Conservation (phyloP, 169 alveolate species). For the Amoebophrya sp. region DNA sequence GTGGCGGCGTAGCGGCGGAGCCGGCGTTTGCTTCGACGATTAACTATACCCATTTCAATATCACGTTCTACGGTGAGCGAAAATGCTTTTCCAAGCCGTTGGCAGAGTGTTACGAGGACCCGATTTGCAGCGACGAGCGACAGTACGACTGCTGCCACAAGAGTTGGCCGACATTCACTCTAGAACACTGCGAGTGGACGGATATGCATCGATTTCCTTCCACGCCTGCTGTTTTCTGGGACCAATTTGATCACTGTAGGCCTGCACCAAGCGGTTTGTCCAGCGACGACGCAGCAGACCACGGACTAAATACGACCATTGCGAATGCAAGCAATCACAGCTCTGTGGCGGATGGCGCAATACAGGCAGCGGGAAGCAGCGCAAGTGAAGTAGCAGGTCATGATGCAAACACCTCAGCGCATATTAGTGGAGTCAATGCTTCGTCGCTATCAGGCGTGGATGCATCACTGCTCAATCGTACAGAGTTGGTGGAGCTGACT, state of each 20-base stretch:
- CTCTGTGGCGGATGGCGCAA: too few species aligned
- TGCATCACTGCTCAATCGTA: too few species aligned
- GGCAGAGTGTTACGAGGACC: neutral
- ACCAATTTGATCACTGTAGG: neutral
- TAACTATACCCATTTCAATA: neutral
- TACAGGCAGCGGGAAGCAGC: too few species aligned
- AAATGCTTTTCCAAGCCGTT: neutral
- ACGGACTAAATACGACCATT: too few species aligned
- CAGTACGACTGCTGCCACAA: slow-evolving; percentile 1
- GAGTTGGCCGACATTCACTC: neutral
- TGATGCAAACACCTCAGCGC: too few species aligned
- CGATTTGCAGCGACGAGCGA: neutral
- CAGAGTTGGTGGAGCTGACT: too few species aligned
- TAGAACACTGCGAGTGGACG: neutral
- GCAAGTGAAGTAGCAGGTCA: too few species aligned
- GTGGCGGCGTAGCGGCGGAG: neutral
- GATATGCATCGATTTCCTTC: neutral
- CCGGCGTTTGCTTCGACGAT: neutral
- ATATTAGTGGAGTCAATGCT: too few species aligned
- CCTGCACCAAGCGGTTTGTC: too few species aligned
- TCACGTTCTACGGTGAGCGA: slow-evolving; percentile 20
- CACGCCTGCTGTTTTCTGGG: neutral
- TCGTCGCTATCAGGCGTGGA: too few species aligned
- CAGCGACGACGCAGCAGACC: too few species aligned
- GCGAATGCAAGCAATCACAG: too few species aligned